Evolutionary conservation across 1,139 yeast species (phyloP).

Genomic region (Candida sanyaensis): DNA sequence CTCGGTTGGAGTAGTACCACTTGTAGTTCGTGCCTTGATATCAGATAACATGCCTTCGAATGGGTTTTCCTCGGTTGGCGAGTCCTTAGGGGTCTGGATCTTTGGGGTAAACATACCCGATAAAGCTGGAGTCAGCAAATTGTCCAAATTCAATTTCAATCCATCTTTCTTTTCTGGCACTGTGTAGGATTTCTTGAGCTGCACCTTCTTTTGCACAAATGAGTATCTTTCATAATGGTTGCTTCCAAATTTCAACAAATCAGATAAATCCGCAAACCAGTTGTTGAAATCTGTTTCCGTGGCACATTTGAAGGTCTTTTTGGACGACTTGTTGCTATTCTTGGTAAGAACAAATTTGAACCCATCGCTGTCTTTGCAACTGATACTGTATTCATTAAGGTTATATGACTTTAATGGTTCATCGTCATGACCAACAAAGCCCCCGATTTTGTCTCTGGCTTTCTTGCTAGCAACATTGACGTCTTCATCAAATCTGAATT

Average conservation of each 20-base stretch:
- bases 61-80: constrained; percentile 35
- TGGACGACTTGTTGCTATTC: constrained; percentile 25
- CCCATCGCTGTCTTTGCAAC: constrained; percentile 33
- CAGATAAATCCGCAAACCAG: constrained; percentile 44
- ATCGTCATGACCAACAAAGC: constrained; percentile 44
- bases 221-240: constrained; percentile 37
- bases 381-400: constrained; percentile 39
- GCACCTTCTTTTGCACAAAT: constrained; percentile 22
- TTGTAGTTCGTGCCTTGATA: constrained; percentile 9
- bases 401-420: constrained; percentile 45
- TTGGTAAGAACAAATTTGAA: constrained; percentile 39
- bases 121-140: constrained; percentile 11
- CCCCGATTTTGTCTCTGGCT: constrained; percentile 40
- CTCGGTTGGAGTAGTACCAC: constrained; percentile 11
- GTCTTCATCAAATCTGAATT: constrained; percentile 39
- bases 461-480: constrained; percentile 10
- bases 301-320: constrained; percentile 44
- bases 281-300: constrained; percentile 29
- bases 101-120: constrained; percentile 42
- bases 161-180: constrained; percentile 2
- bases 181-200: constrained; percentile 5
- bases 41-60: constrained; percentile 34
- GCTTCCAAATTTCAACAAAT: constrained; percentile 38
- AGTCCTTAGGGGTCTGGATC: constrained; percentile 34
- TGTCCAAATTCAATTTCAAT: constrained; percentile 7